A percentile compares a stretch with the other conserved stretches of the same genome.
phyloP scores from a whole-genome alignment of 2,329 filamentous ascomycete species.

The Arthrinium phaeospermum region DNA sequence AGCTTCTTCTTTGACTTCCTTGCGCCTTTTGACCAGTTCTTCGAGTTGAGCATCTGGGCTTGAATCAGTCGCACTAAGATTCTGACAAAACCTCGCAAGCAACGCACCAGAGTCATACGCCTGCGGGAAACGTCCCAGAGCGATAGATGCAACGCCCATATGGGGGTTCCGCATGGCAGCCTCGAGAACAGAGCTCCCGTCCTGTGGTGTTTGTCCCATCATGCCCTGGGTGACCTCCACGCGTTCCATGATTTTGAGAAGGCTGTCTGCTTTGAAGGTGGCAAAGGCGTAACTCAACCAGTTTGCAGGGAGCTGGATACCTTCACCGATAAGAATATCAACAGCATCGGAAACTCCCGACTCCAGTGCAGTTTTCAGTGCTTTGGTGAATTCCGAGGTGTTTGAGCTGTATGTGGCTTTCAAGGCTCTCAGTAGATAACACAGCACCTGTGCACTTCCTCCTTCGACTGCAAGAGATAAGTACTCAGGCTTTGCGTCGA shows the following conservation, averaged over 20 bases:
- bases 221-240: background rate
- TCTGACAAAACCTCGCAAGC: background rate
- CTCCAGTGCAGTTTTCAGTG: background rate
- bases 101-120: background rate
- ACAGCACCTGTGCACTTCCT: background rate
- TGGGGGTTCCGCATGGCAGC: background rate
- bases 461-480: background rate
- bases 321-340: background rate
- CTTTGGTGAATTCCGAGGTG: background rate
- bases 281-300: background rate
- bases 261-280: background rate
- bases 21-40: background rate
- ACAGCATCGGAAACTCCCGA: background rate
- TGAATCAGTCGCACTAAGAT: background rate
- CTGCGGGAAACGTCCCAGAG: background rate
- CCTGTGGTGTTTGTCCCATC: background rate
- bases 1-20: background rate
- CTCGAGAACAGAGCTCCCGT: background rate
- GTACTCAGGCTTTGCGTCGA: background rate
- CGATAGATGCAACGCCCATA: background rate
- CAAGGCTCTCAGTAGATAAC: background rate
- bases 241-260: background rate
- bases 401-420: background rate
- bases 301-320: background rate
- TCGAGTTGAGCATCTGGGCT: background rate